Evolutionary conservation across 2,329 filamentous ascomycete species (phyloP).

Genomic region (Fusarium sp.): DNA sequence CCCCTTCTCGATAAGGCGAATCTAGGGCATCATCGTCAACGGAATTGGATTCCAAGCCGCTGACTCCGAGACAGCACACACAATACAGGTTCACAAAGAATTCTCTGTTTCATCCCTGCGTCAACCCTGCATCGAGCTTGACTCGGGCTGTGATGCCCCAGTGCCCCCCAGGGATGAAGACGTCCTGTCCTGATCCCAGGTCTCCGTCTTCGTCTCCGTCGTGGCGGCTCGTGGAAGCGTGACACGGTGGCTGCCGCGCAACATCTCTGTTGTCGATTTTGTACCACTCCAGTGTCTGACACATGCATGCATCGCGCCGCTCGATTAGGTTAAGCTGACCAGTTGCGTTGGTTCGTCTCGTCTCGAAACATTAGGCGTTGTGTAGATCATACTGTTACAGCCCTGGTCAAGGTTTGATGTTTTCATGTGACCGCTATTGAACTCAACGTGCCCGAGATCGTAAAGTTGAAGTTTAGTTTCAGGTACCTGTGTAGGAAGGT

Average conservation of each 20-base stretch:
- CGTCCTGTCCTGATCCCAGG: neutral
- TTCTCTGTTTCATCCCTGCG: conserved; percentile 30
- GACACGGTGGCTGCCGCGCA: conserved; percentile 14
- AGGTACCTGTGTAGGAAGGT: neutral
- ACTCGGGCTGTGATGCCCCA: conserved; percentile 6
- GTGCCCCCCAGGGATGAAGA: neutral
- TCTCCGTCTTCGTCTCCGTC: neutral
- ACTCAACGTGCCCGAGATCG: neutral
- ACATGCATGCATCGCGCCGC: conserved; percentile 4
- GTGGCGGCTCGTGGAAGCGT: conserved; percentile 7
- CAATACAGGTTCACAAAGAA: conserved; percentile 14
- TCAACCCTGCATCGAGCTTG: conserved; percentile 21
- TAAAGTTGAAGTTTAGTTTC: neutral
- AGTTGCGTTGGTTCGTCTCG: neutral
- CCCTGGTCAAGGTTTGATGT: neutral
- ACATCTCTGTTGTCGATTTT: conserved; percentile 17
- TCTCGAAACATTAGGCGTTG: conserved; percentile 4
- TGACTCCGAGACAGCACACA: conserved; percentile 18
- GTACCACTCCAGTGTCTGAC: conserved; percentile 19
- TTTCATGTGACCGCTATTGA: neutral
- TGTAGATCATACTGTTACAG: neutral
- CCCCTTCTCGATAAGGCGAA: neutral
- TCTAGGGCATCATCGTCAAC: neutral
- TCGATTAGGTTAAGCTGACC: conserved; percentile 4
- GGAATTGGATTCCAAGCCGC: conserved; percentile 26